Conservation (phyloP, 2,329 filamentous ascomycete species). For the Cercospora sesami region DNA sequence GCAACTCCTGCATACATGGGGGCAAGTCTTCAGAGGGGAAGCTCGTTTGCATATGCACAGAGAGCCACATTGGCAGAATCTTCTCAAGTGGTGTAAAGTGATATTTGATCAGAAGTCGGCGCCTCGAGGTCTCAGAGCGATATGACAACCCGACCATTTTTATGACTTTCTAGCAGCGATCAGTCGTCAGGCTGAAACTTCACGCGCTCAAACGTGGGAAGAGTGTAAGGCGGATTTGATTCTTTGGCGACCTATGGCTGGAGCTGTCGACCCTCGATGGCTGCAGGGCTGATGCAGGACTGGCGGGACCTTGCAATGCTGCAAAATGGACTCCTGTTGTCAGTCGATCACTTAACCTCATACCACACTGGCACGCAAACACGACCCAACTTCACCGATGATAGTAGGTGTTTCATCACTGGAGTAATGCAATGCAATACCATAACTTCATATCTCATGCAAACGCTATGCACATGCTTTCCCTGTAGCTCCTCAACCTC, state of each 20-base stretch:
- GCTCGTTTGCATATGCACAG: too few relatives aligned
- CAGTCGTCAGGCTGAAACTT: neutral
- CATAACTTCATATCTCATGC: neutral
- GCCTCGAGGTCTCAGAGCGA: too few relatives aligned
- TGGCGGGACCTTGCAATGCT: too few relatives aligned
- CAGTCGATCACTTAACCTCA: too few relatives aligned
- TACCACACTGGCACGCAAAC: too few relatives aligned
- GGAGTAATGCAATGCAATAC: neutral
- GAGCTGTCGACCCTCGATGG: neutral
- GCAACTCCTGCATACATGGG: too few relatives aligned
- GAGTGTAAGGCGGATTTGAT: neutral
- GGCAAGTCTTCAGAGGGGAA: too few relatives aligned
- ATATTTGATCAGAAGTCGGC: neutral
- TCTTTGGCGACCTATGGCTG: neutral
- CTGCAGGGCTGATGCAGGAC: too few relatives aligned
- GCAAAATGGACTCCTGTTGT: too few relatives aligned
- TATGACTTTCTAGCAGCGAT: neutral
- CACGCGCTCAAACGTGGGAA: neutral
- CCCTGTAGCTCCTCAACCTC: conserved; percentile 21
- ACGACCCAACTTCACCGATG: neutral
- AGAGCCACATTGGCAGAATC: neutral
- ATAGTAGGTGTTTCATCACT: neutral
- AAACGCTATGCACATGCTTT: neutral
- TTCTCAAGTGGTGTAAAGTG: neutral
- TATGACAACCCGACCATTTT: too few relatives aligned